These are phyloP conservation scores for Spathaspora hagerdaliae DNA, from an alignment of 805 yeast genomes.

Conservation along the genomic window DNA sequence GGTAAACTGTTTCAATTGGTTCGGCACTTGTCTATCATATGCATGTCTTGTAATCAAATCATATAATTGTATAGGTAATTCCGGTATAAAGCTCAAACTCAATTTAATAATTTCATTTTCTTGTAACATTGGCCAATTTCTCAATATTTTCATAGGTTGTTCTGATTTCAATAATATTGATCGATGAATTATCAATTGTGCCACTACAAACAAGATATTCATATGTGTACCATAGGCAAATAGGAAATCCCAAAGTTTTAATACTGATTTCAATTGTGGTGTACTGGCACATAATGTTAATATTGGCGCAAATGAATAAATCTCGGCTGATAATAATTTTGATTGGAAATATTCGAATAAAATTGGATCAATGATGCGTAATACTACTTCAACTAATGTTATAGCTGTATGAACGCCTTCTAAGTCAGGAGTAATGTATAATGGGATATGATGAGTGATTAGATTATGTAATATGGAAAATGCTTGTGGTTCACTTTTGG, in stretches of 20 bases:
- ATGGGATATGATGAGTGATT: constrained; percentile 63
- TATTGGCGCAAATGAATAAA: constrained; percentile 82
- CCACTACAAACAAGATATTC: constrained; percentile 79
- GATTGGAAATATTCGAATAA: constrained; percentile 56
- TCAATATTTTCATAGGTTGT: constrained; percentile 71
- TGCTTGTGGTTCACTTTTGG: constrained; percentile 80
- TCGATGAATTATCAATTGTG: constrained; percentile 72
- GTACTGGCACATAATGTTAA: constrained; percentile 85
- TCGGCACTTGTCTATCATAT: constrained; percentile 44
- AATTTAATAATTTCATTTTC: constrained; percentile 73
- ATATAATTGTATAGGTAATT: constrained; percentile 64
- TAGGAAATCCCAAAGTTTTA: constrained; percentile 83
- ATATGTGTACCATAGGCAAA: constrained; percentile 89
- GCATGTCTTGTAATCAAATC: constrained; percentile 62
- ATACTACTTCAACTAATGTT: constrained; percentile 66
- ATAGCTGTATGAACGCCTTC: constrained; percentile 81
- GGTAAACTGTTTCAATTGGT: constrained; percentile 23
- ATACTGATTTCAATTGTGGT: constrained; percentile 72
- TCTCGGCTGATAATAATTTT: constrained; percentile 72
- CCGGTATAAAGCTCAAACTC: constrained; percentile 74
- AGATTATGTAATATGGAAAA: constrained; percentile 65
- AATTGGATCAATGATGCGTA: constrained; percentile 69
- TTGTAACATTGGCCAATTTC: constrained; percentile 69
- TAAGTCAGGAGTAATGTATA: constrained; percentile 71
- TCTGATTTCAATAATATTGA: constrained; percentile 52